Evolutionary conservation across 495 filamentous ascomycete species (phyloP).

Genomic region (Penicillium antarcticum): DNA sequence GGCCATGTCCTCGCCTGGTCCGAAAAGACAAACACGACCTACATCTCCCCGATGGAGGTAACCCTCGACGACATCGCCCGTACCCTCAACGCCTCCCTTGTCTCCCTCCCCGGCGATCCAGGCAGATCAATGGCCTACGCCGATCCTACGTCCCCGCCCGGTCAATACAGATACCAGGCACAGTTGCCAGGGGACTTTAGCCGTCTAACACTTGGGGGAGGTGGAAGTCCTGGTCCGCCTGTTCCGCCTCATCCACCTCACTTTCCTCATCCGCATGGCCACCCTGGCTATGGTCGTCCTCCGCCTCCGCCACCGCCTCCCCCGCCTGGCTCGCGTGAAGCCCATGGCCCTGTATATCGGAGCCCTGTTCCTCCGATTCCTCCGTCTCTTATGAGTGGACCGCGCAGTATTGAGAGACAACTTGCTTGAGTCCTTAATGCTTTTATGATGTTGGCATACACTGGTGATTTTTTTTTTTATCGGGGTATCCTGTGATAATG

Average conservation of each 20-base stretch:
- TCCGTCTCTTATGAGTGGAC: conserved; percentile 29
- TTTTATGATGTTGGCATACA: not conserved
- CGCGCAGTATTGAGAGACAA: conserved; percentile 39
- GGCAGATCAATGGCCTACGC: conserved; percentile 25
- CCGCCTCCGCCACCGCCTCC: conserved; percentile 20
- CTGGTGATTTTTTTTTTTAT: not conserved
- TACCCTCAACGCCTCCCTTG: conserved; percentile 52
- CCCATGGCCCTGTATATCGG: conserved; percentile 13
- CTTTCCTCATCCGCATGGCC: conserved; percentile 2
- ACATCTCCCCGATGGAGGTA: conserved; percentile 93
- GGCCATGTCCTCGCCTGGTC: conserved; percentile 90
- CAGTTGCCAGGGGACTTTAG: conserved; percentile 36
- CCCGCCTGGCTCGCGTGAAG: conserved; percentile 17
- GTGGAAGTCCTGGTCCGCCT: conserved; percentile 4
- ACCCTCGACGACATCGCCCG: conserved; percentile 79
- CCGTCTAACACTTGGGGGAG: conserved; percentile 13
- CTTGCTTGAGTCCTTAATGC: conserved; percentile 25
- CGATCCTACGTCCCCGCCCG: conserved; percentile 6
- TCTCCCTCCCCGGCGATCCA: conserved; percentile 37
- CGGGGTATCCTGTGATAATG: not conserved
- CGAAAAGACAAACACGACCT: conserved; percentile 68
- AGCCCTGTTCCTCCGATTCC: conserved; percentile 27
- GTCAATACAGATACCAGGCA: conserved; percentile 19
- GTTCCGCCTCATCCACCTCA: conserved; percentile 12
- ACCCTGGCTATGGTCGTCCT: conserved; percentile 9